Conservation (phyloP, 2,329 filamentous ascomycete species). For the Stromatinia cepivora region DNA sequence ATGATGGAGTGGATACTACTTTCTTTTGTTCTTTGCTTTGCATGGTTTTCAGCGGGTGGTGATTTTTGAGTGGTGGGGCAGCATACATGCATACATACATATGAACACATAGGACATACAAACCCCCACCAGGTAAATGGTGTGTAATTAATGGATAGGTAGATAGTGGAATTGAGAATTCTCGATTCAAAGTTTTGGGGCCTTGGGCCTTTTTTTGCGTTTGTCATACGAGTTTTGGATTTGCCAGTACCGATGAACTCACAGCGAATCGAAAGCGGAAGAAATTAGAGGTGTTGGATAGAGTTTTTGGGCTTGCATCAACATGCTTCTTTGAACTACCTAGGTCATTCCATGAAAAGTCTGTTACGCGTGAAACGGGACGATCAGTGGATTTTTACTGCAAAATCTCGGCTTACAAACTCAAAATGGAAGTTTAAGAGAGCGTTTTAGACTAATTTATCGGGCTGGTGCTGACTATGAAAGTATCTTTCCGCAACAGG, state of each 20-base stretch:
- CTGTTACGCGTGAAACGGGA: background rate
- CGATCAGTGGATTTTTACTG: background rate
- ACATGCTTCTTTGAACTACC: background rate
- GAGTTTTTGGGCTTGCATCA: background rate
- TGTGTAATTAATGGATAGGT: conserved; percentile 15
- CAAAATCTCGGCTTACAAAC: background rate
- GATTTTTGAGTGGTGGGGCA: background rate
- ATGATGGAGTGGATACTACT: background rate
- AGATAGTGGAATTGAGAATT: conserved; percentile 15
- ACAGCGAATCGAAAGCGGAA: background rate
- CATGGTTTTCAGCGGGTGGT: conserved; percentile 11
- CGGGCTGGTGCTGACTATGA: too few relatives aligned
- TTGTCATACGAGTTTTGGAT: background rate
- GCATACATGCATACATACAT: background rate
- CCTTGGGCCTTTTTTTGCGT: background rate
- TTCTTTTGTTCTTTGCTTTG: conserved; percentile 1
- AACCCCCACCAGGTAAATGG: conserved; percentile 5
- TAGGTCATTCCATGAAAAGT: background rate
- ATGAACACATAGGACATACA: conserved; percentile 2
- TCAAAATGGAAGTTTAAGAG: background rate
- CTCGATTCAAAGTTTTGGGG: background rate
- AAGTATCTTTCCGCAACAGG: background rate
- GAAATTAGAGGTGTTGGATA: background rate
- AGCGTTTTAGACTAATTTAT: background rate
- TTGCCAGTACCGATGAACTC: background rate